Base-by-base conservation (phyloP, 1,284 basidiomycete species). In the Baeospora myosura region DNA sequence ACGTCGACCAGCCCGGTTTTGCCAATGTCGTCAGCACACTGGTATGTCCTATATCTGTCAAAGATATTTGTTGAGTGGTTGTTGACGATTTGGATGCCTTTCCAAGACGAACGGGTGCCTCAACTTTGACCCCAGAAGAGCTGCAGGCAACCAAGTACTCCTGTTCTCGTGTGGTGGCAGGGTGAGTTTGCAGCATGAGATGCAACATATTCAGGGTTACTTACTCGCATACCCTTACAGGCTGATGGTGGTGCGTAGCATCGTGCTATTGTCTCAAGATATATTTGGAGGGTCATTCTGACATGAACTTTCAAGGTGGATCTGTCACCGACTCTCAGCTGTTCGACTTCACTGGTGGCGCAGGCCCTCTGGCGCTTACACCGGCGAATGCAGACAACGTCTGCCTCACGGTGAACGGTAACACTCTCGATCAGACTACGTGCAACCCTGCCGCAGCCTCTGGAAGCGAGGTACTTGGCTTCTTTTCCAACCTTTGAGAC, bases 41-140 rank as follows among this genome's bases (percentile, higher is more conserved):
- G 47, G 47, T 46, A 25, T 40, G 44, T 46, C 3, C 26, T 24
- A 5, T 16, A 14, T 21, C 81, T 32, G 23, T 93, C n/a, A n/a
- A n/a, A n/a, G n/a, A n/a, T n/a, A 28, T 43, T 8, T 34, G 18
- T 12, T 24, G 29, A 14, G 23, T 11, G 20, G n/a, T 23, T 18
- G 3, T 10, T 7, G n/a, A n/a, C n/a, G n/a, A n/a, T 10, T 39
- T 2, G 7, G 32, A n/a, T 18, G 17, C 5, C 5, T 28, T 5
- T 30, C 31, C 26, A 18, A 49, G 47, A 46, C 28, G 17, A 39
- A 49, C 34, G 47, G 47, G 18, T 49, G 47, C 47, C 16, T 56
- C 20, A 54, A 52, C 49, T 56, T 56, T 32, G 54, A 56, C 30
- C 40, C 40, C 33, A 47, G 54, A 23, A 44, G 52, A 26, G 51